Conservation (phyloP, 768 basidiomycete species). For the Dentipellis fragilis region DNA sequence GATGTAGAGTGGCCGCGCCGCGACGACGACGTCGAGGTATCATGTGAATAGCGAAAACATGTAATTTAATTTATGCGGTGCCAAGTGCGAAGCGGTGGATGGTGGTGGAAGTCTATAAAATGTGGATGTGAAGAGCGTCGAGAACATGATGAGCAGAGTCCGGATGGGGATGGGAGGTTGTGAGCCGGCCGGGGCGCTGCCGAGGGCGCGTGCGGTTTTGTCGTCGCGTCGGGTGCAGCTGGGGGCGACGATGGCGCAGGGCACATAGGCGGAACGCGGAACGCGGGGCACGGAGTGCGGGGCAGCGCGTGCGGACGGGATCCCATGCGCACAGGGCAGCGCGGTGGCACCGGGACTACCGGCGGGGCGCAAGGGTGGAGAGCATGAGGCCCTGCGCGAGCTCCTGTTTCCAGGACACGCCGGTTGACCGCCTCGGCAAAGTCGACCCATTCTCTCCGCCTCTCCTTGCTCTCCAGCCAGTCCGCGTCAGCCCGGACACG, state of each 20-base stretch:
- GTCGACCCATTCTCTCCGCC: conserved; percentile 82
- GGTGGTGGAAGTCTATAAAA: conserved; percentile 8
- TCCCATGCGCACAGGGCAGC: background rate
- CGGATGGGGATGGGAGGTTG: background rate
- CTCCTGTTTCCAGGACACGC: conserved; percentile 81
- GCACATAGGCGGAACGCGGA: conserved; percentile 3
- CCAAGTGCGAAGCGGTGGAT: background rate
- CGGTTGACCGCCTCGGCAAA: conserved; percentile 67
- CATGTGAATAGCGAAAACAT: conserved; percentile 8
- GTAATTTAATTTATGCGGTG: conserved; percentile 15
- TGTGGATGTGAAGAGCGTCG: background rate
- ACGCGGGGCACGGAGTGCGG: no score
- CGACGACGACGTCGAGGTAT: conserved; percentile 10
- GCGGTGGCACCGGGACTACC: conserved; percentile 21
- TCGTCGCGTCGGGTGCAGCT: background rate
- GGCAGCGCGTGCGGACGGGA: no score
- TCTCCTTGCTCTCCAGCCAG: conserved; percentile 76
- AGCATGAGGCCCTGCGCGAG: conserved; percentile 65
- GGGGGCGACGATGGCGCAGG: background rate
- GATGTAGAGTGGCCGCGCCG: background rate
- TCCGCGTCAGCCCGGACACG: conserved; percentile 60
- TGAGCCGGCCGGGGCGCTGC: background rate
- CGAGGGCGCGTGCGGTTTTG: background rate
- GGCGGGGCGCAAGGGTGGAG: conserved; percentile 56
- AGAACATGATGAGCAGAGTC: background rate